These are phyloP conservation scores for Botrytis tulipae DNA, from an alignment of 2,329 filamentous ascomycete genomes.

Conservation along the genomic window DNA sequence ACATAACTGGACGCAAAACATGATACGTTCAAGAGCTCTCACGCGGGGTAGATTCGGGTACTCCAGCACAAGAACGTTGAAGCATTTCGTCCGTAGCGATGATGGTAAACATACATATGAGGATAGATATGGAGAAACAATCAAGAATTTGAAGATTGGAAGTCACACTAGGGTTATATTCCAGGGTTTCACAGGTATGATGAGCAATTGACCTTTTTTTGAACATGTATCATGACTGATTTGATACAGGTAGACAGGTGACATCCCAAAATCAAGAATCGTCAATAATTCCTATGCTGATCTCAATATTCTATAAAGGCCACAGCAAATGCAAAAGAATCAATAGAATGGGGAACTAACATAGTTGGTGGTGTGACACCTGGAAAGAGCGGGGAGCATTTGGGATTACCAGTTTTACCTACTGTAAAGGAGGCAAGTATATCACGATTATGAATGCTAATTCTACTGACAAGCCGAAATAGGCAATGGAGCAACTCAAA, in stretches of 20 bases:
- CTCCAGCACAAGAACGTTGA: constrained; percentile 9
- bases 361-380: constrained; percentile 78
- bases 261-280: constrained; percentile 31
- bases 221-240: neutral
- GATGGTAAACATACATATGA: neutral
- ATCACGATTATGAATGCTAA: neutral
- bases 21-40: constrained; percentile 15
- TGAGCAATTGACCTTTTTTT: neutral
- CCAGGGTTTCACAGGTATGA: constrained; percentile 65
- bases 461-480: constrained; percentile 11
- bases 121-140: constrained; percentile 50
- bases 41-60: constrained; percentile 26
- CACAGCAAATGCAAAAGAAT: constrained; percentile 74
- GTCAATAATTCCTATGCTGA: neutral
- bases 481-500: constrained; percentile 67
- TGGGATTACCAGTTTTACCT: constrained; percentile 70
- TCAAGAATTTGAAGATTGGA: constrained; percentile 65
- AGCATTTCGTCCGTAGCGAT: constrained; percentile 27
- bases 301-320: constrained; percentile 46
- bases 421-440: constrained; percentile 56
- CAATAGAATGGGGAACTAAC: constrained; percentile 74
- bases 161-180: constrained; percentile 66
- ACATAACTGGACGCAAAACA: too few relatives aligned
- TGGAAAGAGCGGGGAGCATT: constrained; percentile 66
- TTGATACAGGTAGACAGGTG: constrained; percentile 30